phyloP scores from a whole-genome alignment of 1,139 yeast species.

The Nakaseomyces nivariensis region DNA sequence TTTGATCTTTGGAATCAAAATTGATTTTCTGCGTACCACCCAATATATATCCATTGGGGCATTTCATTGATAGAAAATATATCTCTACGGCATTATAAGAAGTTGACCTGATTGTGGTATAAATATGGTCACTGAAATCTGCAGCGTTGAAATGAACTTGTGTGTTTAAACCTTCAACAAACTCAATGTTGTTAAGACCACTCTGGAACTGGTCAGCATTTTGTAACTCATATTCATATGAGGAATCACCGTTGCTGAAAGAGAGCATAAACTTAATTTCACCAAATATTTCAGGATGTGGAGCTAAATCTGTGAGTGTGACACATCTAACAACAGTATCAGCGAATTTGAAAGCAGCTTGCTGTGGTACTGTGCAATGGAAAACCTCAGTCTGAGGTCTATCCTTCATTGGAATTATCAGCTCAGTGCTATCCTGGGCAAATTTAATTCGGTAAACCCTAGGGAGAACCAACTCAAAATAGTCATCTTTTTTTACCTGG shows the following conservation, averaged over 20 bases:
- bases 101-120: conserved; percentile 25
- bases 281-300: conserved; percentile 21
- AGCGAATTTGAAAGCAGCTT: conserved; percentile 27
- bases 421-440: conserved; percentile 11
- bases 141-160: conserved; percentile 21
- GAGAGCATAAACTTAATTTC: conserved; percentile 23
- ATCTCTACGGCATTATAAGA: conserved; percentile 25
- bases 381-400: conserved; percentile 20
- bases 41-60: conserved; percentile 24
- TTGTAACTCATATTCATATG: conserved; percentile 22
- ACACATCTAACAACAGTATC: conserved; percentile 26
- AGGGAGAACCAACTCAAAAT: conserved; percentile 23
- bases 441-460: conserved; percentile 30
- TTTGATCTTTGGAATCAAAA: conserved; percentile 17
- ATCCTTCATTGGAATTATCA: conserved; percentile 15
- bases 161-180: conserved; percentile 18
- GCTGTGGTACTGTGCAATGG: conserved; percentile 27
- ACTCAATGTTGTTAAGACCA: conserved; percentile 19
- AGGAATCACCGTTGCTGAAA: conserved; percentile 30
- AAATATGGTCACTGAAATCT: conserved; percentile 14
- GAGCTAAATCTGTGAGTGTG: conserved; percentile 17
- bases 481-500: conserved; percentile 20
- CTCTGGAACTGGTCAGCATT: conserved; percentile 23
- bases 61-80: conserved; percentile 28
- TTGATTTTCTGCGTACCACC: conserved; percentile 23